A percentile compares a stretch with the other conserved stretches of the same genome.
phyloP scores from a whole-genome alignment of 768 basidiomycete species.

The Sarcodon sp. region DNA sequence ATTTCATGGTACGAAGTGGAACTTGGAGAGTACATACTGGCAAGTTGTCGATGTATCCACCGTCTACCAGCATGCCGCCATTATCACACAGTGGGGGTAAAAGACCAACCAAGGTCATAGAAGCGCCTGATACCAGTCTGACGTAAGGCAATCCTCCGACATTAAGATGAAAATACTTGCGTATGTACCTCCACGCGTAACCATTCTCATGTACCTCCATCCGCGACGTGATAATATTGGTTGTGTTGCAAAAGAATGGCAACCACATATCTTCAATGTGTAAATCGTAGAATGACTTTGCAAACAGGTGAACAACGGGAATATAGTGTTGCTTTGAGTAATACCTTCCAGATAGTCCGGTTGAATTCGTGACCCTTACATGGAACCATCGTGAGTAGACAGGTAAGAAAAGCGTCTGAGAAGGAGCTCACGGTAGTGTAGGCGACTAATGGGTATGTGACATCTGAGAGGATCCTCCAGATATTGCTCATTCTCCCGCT shows the following conservation, averaged over 20 bases:
- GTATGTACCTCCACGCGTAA: slow-evolving; percentile 95
- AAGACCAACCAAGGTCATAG: slow-evolving; percentile 94
- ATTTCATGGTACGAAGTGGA: not conserved
- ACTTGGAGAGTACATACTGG: slow-evolving; percentile 36
- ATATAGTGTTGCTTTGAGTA: slow-evolving; percentile 15
- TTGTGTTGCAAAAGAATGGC: slow-evolving; percentile 95
- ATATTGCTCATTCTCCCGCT: slow-evolving; percentile 86
- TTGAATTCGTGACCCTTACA: slow-evolving; percentile 87
- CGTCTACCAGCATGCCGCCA: slow-evolving; percentile 85
- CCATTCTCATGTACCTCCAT: slow-evolving; percentile 98
- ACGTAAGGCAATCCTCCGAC: not conserved
- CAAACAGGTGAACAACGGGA: no score
- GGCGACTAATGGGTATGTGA: slow-evolving; percentile 85
- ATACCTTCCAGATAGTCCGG: slow-evolving; percentile 82
- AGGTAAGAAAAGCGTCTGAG: not conserved
- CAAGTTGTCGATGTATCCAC: slow-evolving; percentile 82
- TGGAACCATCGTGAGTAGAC: slow-evolving; percentile 1
- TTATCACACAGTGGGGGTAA: slow-evolving; percentile 92
- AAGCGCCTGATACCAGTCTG: slow-evolving; percentile 47
- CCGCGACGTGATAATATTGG: slow-evolving; percentile 88
- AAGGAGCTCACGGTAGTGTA: slow-evolving; percentile 61
- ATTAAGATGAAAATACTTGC: slow-evolving; percentile 23
- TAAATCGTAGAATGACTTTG: slow-evolving; percentile 73
- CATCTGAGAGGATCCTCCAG: slow-evolving; percentile 88
- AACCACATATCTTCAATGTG: slow-evolving; percentile 99